Base-by-base conservation (phyloP, 129 eudicot species). In the Escallonia rubra region DNA sequence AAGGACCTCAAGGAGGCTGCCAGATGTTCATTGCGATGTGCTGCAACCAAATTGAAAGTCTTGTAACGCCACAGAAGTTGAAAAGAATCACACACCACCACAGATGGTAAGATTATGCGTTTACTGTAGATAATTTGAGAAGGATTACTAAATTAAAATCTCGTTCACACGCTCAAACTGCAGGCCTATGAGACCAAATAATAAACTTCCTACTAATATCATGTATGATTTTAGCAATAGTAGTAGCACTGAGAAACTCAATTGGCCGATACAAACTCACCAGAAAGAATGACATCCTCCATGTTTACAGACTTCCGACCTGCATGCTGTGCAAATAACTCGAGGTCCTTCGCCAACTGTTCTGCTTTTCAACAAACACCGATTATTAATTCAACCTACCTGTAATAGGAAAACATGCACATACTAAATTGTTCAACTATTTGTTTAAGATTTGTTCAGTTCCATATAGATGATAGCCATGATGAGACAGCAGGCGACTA, bases 291-390 rank as follows among this genome's bases (percentile, higher is more conserved):
- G 69, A 88, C 96, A 70, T 92, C 98, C 23, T 92, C 82, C 88
- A 80, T 82, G 74, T 89, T 89, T 41, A 92, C 95, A 61, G 79
- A 65, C 80, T 92, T 92, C 59, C 98, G 87, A 66, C 90, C 79
- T 44, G 86, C 98, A 70, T 92, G 96, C 51, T 80, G 95, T 56
- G 98, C 86, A 76, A 92, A 92, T 73, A 81, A 76, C 63, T 84
- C 98, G 64, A 92, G 87, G 78, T 92, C 98, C 76, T 81, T 88
- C 2, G 96, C 96, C 66, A 92, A 62, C 84, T 91, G 96, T 59
- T 88, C 96, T 88, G 94, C 70, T 56, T 69, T 57, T 66, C 63
- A 47, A 57, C 48, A 43, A 67, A 43, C 45, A 6, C 62, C 38
- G 43, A 10, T 15, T 6, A 61, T 59, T 54, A 66, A 41, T 40